Conservation (phyloP, 2,329 filamentous ascomycete genomes). For the Atkinsonella hypoxylon region DNA sequence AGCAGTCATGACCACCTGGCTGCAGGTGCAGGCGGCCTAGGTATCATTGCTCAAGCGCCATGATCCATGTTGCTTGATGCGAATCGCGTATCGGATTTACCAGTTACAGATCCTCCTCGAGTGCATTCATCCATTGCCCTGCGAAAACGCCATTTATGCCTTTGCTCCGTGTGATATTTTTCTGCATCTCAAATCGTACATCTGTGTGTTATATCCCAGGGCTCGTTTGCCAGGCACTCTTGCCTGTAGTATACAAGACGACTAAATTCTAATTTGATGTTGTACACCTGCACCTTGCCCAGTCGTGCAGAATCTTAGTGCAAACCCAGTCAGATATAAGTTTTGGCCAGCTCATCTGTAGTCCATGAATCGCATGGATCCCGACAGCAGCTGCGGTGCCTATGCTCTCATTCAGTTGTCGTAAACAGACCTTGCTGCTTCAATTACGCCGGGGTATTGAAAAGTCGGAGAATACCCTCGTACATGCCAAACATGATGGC, state of each 20-base stretch:
- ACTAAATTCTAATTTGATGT: background rate
- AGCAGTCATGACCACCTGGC: too few relatives aligned
- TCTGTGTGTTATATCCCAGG: background rate
- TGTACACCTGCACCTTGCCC: background rate
- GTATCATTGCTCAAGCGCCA: too few relatives aligned
- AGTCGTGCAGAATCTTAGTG: background rate
- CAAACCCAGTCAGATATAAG: background rate
- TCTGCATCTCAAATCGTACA: background rate
- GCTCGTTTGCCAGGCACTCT: background rate
- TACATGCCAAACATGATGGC: conserved; percentile 96
- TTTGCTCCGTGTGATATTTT: background rate
- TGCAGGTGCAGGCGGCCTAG: too few relatives aligned
- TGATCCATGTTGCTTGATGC: conserved; percentile 26
- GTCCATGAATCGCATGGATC: background rate
- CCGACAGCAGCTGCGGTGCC: too few relatives aligned
- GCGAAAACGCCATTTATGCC: background rate
- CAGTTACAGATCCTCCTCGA: background rate
- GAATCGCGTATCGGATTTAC: background rate
- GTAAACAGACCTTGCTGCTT: background rate
- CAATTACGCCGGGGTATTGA: conserved; percentile 25
- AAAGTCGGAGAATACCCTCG: conserved; percentile 42
- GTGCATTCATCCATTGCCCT: too few relatives aligned
- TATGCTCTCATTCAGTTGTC: background rate
- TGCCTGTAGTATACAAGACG: background rate
- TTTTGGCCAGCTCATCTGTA: background rate